Base-by-base conservation (phyloP, 345 rosid genomes). In the Noccaea caerulescens region DNA sequence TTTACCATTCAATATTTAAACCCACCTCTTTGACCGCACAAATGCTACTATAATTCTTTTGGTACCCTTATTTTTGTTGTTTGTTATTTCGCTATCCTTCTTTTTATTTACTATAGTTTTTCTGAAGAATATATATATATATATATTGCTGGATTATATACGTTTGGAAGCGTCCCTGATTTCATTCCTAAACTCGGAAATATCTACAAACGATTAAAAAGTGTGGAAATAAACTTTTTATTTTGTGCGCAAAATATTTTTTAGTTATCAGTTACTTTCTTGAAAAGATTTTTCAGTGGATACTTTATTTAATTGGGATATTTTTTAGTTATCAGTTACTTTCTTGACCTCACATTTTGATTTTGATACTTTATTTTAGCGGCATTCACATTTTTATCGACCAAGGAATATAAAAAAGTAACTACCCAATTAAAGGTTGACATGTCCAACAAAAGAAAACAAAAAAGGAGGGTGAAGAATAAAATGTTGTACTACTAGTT, bases 341-440 rank as follows among this genome's bases (percentile, higher is more conserved):
- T 13, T 10, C 32, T 14, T 1, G 13, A 36, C 36, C 46, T 57
- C 38, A 57, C 50, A 34, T 20, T 23, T 63, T 23, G 16, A 58
- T 5, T 16, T 51, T n/a, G 32, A 4, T 20, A 9, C 37, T 25
- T 38, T 18, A 14, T 67, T 67, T 11, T 25, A 3, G 43, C 53
- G 52, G 42, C 62, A 54, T 12, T 11, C 34, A 10, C 53, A 55
- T 16, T 67, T 10, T 43, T 36, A 56, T 2, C n/a, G 56, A 55
- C n/a, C 23, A 55, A 68, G 45, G 64, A 45, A 57, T 68, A 56
- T 20, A 57, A 57, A 12, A 47, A 23, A 6, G 73, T 58, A 9
- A 46, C 16, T 36, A 33, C n/a, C 65, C 73, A 69, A 58, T 46
- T 6, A 49, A 38, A 69, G 46, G 30, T 12, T 36, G 58, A 23